Evolutionary conservation across 768 basidiomycete species (phyloP).

Genomic region (Inosperma sp.): DNA sequence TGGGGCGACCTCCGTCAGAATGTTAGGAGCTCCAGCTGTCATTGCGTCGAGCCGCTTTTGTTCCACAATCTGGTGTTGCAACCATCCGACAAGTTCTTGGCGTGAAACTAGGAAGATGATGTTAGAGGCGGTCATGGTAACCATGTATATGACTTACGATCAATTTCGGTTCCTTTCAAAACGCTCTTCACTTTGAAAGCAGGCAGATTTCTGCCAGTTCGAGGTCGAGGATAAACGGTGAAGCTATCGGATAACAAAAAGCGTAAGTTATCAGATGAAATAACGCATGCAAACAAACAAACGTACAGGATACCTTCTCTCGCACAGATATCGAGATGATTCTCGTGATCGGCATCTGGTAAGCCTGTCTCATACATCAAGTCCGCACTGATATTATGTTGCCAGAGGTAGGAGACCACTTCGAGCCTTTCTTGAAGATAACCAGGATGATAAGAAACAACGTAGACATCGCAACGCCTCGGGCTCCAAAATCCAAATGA

Average conservation of each 20-base stretch:
- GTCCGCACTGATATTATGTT: constrained; percentile 78
- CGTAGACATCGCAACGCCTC: constrained; percentile 82
- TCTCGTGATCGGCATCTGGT: constrained; percentile 58
- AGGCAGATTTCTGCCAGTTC: constrained; percentile 51
- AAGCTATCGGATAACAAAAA: constrained; percentile 27
- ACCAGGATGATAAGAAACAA: constrained; percentile 74
- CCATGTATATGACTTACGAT: constrained; percentile 43
- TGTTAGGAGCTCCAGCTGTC: constrained; percentile 51
- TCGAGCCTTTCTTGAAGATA: constrained; percentile 75
- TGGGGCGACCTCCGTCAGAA: constrained; percentile 32
- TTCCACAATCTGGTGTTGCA: constrained; percentile 74
- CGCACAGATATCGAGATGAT: constrained; percentile 60
- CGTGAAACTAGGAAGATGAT: constrained; percentile 37
- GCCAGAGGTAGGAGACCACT: constrained; percentile 72
- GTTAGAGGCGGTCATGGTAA: background rate
- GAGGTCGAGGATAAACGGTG: constrained; percentile 47
- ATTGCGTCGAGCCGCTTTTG: constrained; percentile 70
- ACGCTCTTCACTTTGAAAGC: constrained; percentile 84
- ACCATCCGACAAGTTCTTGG: constrained; percentile 68
- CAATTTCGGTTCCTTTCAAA: constrained; percentile 70
- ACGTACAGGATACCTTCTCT: constrained; percentile 81
- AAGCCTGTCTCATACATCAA: constrained; percentile 81
- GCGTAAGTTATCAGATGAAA: background rate
- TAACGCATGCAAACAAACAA: background rate
- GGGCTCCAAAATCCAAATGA: constrained; percentile 90